phyloP scores from a whole-genome alignment of 2,329 filamentous ascomycete genomes.

The Talaromyces sp. region DNA sequence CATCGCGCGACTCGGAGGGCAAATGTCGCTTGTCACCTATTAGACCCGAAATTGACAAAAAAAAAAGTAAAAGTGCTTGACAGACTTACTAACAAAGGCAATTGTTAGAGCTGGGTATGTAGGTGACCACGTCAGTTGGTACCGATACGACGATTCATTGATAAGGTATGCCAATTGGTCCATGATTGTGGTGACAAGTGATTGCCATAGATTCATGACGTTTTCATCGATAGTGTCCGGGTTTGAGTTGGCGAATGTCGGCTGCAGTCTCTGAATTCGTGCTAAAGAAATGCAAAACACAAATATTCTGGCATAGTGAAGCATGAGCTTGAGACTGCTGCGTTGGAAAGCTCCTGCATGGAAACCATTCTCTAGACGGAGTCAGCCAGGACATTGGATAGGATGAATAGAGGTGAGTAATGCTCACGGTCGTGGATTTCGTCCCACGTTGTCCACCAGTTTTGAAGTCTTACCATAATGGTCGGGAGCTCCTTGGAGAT shows the following conservation, averaged over 20 bases:
- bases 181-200: conserved; percentile 32
- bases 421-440: conserved; percentile 33
- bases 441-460: conserved; percentile 36
- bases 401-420: neutral
- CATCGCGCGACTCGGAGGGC: conserved; percentile 33
- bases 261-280: conserved; percentile 34
- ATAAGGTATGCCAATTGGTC: conserved; percentile 32
- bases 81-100: conserved; percentile 35
- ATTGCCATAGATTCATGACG: conserved; percentile 30
- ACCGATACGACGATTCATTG: conserved; percentile 32
- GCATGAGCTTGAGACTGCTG: conserved; percentile 33
- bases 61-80: conserved; percentile 14
- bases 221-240: conserved; percentile 24
- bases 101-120: conserved; percentile 35
- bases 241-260: conserved; percentile 21
- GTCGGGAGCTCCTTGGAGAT: conserved; percentile 28
- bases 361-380: conserved; percentile 32
- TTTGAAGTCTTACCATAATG: conserved; percentile 31
- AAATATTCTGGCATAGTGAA: conserved; percentile 33
- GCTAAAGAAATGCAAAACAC: conserved; percentile 32
- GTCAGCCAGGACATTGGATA: neutral
- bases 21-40: conserved; percentile 28
- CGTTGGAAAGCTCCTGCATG: conserved; percentile 36
- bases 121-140: conserved; percentile 33
- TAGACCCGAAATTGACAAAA: neutral